phyloP scores from a whole-genome alignment of 2,329 filamentous ascomycete species.

The Xylaria sp. region DNA sequence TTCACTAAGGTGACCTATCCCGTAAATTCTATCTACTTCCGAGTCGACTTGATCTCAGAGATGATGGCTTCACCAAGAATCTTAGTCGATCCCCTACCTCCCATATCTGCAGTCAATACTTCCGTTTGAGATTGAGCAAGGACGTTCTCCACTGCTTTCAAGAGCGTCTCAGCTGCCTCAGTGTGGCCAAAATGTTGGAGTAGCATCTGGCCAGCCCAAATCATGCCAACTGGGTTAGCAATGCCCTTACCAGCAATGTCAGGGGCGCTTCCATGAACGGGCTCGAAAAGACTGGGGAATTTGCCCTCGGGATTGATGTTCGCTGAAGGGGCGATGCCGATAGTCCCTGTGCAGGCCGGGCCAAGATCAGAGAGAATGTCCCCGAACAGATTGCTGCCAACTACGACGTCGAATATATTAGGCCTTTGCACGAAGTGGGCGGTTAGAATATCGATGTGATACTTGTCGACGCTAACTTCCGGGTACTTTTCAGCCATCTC shows the following conservation, averaged over 20 bases:
- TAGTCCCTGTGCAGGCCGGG: slow-evolving; percentile 71
- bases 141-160: slow-evolving; percentile 47
- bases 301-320: slow-evolving; percentile 70
- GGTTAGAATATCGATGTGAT: slow-evolving; percentile 73
- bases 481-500: slow-evolving; percentile 65
- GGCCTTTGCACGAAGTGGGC: slow-evolving; percentile 70
- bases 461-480: slow-evolving; percentile 69
- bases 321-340: slow-evolving; percentile 73
- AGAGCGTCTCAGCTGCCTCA: slow-evolving; percentile 61
- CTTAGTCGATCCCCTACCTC: slow-evolving; percentile 66
- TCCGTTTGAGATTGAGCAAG: slow-evolving; percentile 58
- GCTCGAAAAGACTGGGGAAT: slow-evolving; percentile 72
- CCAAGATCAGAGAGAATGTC: slow-evolving; percentile 65
- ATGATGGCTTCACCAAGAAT: slow-evolving; percentile 66
- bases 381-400: slow-evolving; percentile 69
- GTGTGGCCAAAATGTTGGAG: slow-evolving; percentile 71
- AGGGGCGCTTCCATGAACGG: slow-evolving; percentile 71
- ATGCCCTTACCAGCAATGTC: slow-evolving; percentile 73
- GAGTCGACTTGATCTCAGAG: slow-evolving; percentile 43
- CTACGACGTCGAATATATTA: slow-evolving; percentile 66
- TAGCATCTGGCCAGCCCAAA: slow-evolving; percentile 78
- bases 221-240: slow-evolving; percentile 72
- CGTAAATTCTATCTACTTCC: slow-evolving; percentile 13
- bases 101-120: slow-evolving; percentile 69
- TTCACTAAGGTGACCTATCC: background rate